Evolutionary conservation across 495 filamentous ascomycete species (phyloP).

Genomic region (Schizothecium vesticola): DNA sequence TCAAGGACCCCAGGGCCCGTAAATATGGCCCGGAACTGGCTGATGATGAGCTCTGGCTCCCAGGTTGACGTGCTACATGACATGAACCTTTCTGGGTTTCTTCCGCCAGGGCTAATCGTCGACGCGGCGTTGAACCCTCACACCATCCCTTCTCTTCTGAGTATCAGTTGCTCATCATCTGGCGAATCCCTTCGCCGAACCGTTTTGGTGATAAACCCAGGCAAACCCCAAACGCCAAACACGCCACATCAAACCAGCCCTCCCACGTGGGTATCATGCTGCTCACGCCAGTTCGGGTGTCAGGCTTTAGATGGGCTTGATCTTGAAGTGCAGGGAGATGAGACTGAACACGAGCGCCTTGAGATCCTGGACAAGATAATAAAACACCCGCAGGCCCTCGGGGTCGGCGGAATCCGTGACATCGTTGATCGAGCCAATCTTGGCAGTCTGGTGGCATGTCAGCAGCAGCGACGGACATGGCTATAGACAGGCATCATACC

Average conservation of each 20-base stretch:
- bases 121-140: not conserved
- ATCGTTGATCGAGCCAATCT: slow-evolving; percentile 95
- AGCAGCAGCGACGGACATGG: slow-evolving; percentile 9
- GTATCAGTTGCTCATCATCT: not conserved
- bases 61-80: not conserved
- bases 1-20: not conserved
- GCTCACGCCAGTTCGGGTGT: slow-evolving; percentile 7
- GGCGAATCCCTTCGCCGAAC: not conserved
- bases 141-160: not conserved
- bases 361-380: slow-evolving; percentile 97
- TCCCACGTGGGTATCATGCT: slow-evolving; percentile 16
- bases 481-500: slow-evolving; percentile 40
- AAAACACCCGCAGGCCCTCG: slow-evolving; percentile 96
- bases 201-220: not conserved
- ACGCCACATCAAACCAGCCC: slow-evolving; percentile 1
- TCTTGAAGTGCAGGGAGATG: slow-evolving; percentile 97
- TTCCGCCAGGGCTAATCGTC: not conserved
- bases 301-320: slow-evolving; percentile 67
- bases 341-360: slow-evolving; percentile 96
- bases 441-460: slow-evolving; percentile 68
- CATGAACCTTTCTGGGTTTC: not conserved
- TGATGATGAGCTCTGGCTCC: not conserved
- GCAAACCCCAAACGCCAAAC: slow-evolving; percentile 1
- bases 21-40: not conserved
- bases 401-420: slow-evolving; percentile 94